Evolutionary conservation across 805 yeast species (phyloP), one percentile per base, ranked within the genome.

Genomic region (Candida alai): DNA sequence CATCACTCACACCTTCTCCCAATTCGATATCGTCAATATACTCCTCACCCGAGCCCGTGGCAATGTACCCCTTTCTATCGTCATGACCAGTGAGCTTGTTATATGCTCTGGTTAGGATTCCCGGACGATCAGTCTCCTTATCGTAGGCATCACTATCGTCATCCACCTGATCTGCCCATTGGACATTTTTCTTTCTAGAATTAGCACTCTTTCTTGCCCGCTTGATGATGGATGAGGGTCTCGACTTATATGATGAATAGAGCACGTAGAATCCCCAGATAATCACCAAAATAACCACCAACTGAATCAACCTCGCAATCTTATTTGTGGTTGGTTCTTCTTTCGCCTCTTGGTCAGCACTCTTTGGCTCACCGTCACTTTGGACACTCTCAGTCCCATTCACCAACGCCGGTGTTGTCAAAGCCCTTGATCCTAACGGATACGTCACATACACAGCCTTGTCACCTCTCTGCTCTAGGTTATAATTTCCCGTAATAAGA

Each of bases 161-260:
- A n/a, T n/a, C 46, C 36, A 67, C 45, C 47, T 64, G 68, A 40
- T 67, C 72, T 8, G 72, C 72, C 73, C 73, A 67, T 48, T 61
- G 71, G 11, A 67, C 73, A 32, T 65, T 66, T 48, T 67, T 67
- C 52, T 64, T 65, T 34, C 53, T 58, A 9, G 23, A 27, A 8
- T 19, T 29, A 5, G 35, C n/a, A 1, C 58, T 56, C 10, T 56
- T 35, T 3, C 51, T 32, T 4, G 62, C 48, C 15, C 49, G 47
- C 35, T 61, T 63, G 45, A 67, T 65, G 30, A 67, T 67, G 4
- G 70, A 64, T 7, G 69, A 51, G 11, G 72, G 70, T 30, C 60
- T 44, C 19, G 69, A 52, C 34, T 45, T 52, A 49, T 62, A 65
- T 5, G 64, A 51, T 6, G 58, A 35, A 45, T 65, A 65, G 26